Evolutionary conservation across 2,329 filamentous ascomycete species (phyloP).

Genomic region (Aspergillus pseudoterreus): DNA sequence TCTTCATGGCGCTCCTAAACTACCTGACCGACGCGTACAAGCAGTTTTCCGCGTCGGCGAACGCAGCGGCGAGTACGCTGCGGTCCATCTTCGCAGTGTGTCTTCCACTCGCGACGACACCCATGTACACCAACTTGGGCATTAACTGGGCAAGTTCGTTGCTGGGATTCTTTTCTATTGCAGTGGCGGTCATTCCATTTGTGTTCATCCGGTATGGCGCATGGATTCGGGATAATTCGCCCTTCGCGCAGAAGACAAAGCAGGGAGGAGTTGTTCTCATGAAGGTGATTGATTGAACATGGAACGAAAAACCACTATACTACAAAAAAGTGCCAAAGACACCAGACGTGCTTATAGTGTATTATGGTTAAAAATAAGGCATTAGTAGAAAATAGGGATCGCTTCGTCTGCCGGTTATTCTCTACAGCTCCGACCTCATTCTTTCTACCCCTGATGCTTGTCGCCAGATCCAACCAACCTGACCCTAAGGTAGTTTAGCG

Average conservation of each 20-base stretch:
- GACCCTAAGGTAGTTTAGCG: neutral
- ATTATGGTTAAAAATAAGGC: too few relatives aligned
- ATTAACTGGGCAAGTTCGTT: constrained; percentile 39
- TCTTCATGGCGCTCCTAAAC: constrained; percentile 64
- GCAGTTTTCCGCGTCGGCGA: constrained; percentile 59
- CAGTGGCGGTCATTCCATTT: constrained; percentile 17
- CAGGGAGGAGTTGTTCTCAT: neutral
- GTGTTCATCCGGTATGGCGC: constrained; percentile 17
- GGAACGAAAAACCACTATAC: too few relatives aligned
- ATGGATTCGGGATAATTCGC: constrained; percentile 12
- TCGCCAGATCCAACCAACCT: too few relatives aligned
- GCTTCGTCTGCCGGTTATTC: too few relatives aligned
- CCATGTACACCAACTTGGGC: constrained; percentile 42
- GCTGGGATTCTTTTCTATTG: constrained; percentile 14
- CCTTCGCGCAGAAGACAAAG: constrained; percentile 1
- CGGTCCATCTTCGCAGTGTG: constrained; percentile 48
- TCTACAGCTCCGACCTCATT: too few relatives aligned
- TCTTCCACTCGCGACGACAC: constrained; percentile 52
- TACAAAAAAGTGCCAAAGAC: too few relatives aligned
- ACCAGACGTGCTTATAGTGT: too few relatives aligned
- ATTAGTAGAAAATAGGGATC: too few relatives aligned
- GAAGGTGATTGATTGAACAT: neutral
- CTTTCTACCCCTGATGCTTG: too few relatives aligned
- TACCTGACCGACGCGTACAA: constrained; percentile 70
- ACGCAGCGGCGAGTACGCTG: constrained; percentile 48